Percentiles rank a stretch among this genome's conserved stretches.
Evolutionary conservation across 1,284 basidiomycete species (phyloP).

Genomic region (Exsudoporus floridanus): DNA sequence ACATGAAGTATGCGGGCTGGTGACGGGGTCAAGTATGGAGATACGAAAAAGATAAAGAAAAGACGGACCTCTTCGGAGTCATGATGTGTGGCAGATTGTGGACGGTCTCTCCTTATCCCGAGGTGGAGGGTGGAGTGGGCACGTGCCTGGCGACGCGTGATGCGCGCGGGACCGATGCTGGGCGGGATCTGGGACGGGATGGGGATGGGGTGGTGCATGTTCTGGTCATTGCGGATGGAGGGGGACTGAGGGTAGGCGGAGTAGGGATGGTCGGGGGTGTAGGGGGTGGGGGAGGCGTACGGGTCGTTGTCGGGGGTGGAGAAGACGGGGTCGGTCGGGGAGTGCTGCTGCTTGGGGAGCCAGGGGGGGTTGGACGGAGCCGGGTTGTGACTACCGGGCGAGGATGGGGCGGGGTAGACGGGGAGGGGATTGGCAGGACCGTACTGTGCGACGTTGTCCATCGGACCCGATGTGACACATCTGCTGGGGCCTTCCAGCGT

Average conservation of each 20-base stretch:
- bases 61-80: constrained; percentile 38
- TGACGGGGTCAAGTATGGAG: constrained; percentile 9
- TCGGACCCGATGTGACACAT: constrained; percentile 39
- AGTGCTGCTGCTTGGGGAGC: constrained; percentile 31
- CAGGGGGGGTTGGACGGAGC: constrained; percentile 19
- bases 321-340: constrained; percentile 34
- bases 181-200: constrained; percentile 46
- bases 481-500: constrained; percentile 27
- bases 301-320: constrained; percentile 35
- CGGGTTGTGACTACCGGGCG: constrained; percentile 31
- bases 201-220: constrained; percentile 27
- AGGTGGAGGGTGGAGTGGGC: constrained; percentile 40
- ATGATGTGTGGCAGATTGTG: constrained; percentile 19
- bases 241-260: constrained; percentile 32
- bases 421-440: constrained; percentile 30
- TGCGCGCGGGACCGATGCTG: constrained; percentile 56
- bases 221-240: constrained; percentile 31
- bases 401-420: constrained; percentile 36
- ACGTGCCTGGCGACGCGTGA: constrained; percentile 47
- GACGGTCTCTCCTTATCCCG: constrained; percentile 33
- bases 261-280: constrained; percentile 37
- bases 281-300: constrained; percentile 37
- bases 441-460: constrained; percentile 41
- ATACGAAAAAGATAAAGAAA: not conserved
- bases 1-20: constrained; percentile 35